Percentiles rank a stretch among this genome's conserved stretches.
phyloP scores from a whole-genome alignment of 2,329 filamentous ascomycete species.

The Beauveria medogensis region DNA sequence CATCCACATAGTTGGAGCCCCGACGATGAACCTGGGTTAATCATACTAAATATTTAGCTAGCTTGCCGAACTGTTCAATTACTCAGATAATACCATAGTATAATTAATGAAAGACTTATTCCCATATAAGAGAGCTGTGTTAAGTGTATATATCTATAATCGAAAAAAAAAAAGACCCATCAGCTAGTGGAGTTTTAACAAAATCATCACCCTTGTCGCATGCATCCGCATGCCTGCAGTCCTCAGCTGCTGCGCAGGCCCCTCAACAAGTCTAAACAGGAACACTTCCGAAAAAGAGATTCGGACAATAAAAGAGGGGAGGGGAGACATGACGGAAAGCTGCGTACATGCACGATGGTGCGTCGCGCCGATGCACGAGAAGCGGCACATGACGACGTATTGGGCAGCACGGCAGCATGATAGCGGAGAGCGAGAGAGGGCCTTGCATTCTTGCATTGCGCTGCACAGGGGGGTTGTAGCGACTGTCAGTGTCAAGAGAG shows the following conservation, averaged over 20 bases:
- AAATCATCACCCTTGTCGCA: not conserved
- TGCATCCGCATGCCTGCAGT: not conserved
- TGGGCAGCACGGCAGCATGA: not conserved
- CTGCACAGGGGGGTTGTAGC: not conserved
- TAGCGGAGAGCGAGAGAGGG: not conserved
- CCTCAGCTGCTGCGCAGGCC: not conserved
- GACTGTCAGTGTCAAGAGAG: not conserved
- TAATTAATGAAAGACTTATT: too few relatives aligned
- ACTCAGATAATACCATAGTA: too few relatives aligned
- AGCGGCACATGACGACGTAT: slow-evolving; percentile 1
- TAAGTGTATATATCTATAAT: too few relatives aligned
- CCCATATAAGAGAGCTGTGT: too few relatives aligned
- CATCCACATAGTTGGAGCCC: too few relatives aligned
- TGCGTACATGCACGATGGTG: not conserved
- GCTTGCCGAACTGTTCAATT: too few relatives aligned
- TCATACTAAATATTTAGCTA: too few relatives aligned
- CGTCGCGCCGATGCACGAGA: not conserved
- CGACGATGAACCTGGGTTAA: too few relatives aligned
- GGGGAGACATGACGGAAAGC: not conserved
- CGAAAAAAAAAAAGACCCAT: too few relatives aligned
- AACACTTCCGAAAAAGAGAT: not conserved
- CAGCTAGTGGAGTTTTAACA: not conserved
- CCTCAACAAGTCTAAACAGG: not conserved
- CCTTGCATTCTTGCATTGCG: not conserved
- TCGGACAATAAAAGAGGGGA: not conserved